Base-by-base conservation (phyloP, 805 yeast species). In the Suhomyces canberraensis region DNA sequence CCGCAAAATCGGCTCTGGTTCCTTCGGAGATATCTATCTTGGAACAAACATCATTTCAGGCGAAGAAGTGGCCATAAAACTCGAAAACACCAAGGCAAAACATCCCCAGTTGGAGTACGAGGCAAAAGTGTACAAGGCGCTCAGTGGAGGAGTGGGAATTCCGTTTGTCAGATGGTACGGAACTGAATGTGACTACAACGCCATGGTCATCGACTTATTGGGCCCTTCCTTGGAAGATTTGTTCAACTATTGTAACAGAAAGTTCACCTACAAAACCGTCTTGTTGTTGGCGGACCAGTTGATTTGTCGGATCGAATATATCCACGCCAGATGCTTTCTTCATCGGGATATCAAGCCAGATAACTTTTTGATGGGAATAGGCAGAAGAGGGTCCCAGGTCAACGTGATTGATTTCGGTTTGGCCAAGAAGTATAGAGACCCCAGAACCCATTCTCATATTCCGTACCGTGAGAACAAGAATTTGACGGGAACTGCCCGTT, bases 121-220 rank as follows among this genome's bases (percentile, higher is more conserved):
- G 64, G 96, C 97, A 11, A 81, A 95, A 50, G 98, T 93, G 17
- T 91, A 91, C 69, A 88, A 85, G 57, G 90, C 95, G 2, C 69
- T 91, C 37, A 82, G 95, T 46, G 98, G 98, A 25, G 98, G 98
- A 21, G 91, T 91, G 25, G 98, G 98, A 21, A 89, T 91, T 40
- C 98, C 98, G 3, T 90, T 89, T 64, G 89, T 91, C 22, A 79
- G 98, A 60, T 91, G 96, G 95, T 90, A 80, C 60, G 98, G 98
- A 25, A 84, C 95, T 2, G 98, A 91, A 61, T 87, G 95, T 50
- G 97, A 90, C 58, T 91, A 88, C 58, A 87, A 90, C 61, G 96
- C 97, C 26, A 83, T 91, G 90, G 98, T 91, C 27, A 91, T 91
- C 52, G 98, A 91, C 60, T 75, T 91, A 36, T 73, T 91, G 51